Percentiles rank a stretch among this genome's conserved stretches.
phyloP scores from a whole-genome alignment of 75 land plant genomes.

The Azolla pinnata region DNA sequence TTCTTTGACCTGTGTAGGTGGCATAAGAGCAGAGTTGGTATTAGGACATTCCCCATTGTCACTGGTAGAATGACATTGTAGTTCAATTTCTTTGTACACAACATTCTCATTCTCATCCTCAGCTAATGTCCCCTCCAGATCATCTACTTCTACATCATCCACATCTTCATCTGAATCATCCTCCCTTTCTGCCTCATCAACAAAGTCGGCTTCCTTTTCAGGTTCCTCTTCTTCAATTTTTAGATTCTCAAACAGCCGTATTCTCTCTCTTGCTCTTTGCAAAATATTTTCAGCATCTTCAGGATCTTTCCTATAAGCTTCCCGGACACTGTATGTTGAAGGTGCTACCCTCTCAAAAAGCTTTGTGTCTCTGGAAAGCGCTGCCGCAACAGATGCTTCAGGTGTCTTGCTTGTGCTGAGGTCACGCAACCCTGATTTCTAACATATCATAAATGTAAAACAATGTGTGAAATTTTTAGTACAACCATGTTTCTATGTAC shows the following conservation, averaged over 20 bases:
- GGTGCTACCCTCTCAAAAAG: constrained; percentile 77
- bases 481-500: not conserved
- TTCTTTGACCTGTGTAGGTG: too few species aligned
- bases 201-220: constrained; percentile 23
- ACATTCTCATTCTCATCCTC: not conserved
- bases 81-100: constrained; percentile 1
- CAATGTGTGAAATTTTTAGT: not conserved
- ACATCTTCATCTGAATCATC: constrained; percentile 29
- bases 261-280: constrained; percentile 34
- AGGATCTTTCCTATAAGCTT: constrained; percentile 31
- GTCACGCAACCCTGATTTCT: constrained; percentile 57
- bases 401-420: constrained; percentile 41
- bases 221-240: constrained; percentile 52
- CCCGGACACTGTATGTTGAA: constrained; percentile 63
- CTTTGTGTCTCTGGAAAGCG: constrained; percentile 75
- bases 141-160: constrained; percentile 26
- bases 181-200: constrained; percentile 39
- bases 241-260: constrained; percentile 37
- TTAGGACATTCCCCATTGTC: not conserved
- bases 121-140: not conserved
- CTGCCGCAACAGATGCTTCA: constrained; percentile 53
- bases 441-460: not conserved
- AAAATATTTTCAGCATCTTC: constrained; percentile 32
- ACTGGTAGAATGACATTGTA: not conserved
- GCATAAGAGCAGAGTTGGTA: not conserved